These are phyloP conservation scores for Arthromyces matolae DNA, from an alignment of 768 basidiomycete species.

Conservation along the genomic window DNA sequence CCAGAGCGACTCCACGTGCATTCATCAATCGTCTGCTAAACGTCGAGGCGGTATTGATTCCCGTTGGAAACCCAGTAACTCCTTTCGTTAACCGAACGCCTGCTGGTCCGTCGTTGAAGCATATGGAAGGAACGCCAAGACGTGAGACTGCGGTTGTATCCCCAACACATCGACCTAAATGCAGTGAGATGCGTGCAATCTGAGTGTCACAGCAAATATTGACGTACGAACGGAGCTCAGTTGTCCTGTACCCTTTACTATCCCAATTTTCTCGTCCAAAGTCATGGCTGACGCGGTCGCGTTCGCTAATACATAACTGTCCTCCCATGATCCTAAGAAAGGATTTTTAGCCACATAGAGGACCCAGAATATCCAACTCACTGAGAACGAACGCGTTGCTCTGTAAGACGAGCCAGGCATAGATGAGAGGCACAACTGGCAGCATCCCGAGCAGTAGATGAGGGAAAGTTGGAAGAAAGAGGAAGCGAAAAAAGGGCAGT, in stretches of 20 bases:
- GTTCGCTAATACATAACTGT: constrained; percentile 37
- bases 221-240: constrained; percentile 33
- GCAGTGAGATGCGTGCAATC: background rate
- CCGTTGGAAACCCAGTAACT: constrained; percentile 54
- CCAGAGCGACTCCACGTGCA: constrained; percentile 58
- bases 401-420: background rate
- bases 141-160: constrained; percentile 40
- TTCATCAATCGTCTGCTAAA: constrained; percentile 63
- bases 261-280: constrained; percentile 42
- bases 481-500: too few species aligned
- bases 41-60: constrained; percentile 48
- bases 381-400: constrained; percentile 8
- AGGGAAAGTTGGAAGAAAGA: too few species aligned
- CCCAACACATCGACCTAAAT: constrained; percentile 43
- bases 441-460: too few species aligned
- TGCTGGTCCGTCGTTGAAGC: constrained; percentile 48
- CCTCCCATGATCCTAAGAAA: constrained; percentile 41
- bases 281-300: constrained; percentile 36
- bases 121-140: constrained; percentile 42
- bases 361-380: background rate
- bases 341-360: background rate
- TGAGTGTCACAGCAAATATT: too few species aligned
- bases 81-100: constrained; percentile 40
- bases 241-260: constrained; percentile 44
- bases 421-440: background rate